Base-by-base conservation (phyloP, 1,284 basidiomycete genomes). In the Sporisorium scitamineum region DNA sequence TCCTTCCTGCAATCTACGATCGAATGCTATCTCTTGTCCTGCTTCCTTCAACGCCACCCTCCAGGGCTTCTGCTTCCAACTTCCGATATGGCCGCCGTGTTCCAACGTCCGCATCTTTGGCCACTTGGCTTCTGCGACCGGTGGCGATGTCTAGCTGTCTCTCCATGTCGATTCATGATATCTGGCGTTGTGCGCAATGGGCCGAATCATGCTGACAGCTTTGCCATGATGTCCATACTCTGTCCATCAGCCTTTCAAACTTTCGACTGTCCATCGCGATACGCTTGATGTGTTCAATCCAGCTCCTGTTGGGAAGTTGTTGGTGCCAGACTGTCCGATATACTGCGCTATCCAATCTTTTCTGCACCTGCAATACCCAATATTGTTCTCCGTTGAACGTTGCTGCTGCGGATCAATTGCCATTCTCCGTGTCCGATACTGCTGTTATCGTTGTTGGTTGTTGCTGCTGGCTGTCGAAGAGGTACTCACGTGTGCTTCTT, bases 401-500 rank as follows among this genome's bases (percentile, higher is more conserved):
- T 57, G 55, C 31, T 48, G 55, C 31, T 57, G 32, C 55, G n/a
- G 20, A 7, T 20, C 42, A 29, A 13, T 31, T 31, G 48, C 27
- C 22, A 7, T 24, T 22, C 22, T 34, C 32, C 51, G 14, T 34
- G 51, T 52, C 37, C n/a, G n/a, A n/a, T 60, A 53, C 27, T 50
- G 52, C 26, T 31, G 37, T 29, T 18, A 39, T 14, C 52, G 37
- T 31, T 37, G 56, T 11, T 24, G 42, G 7, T 32, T 34, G 39
- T 5, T 11, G 48, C 48, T 61, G 59, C 54, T 54, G 55, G 3
- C 41, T 37, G 58, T 51, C 31, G 63, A 47, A 14, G 31, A 5
- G 37, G 64, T 56, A 89, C 92, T 79, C 88, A 95, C 92, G 95
- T 97, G 91, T 98, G 95, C 89, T 97, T 97, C 89, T 90, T 93